Base-by-base conservation (phyloP, 164 flowering plant genomes). In the Tetrastigma voinierianum region DNA sequence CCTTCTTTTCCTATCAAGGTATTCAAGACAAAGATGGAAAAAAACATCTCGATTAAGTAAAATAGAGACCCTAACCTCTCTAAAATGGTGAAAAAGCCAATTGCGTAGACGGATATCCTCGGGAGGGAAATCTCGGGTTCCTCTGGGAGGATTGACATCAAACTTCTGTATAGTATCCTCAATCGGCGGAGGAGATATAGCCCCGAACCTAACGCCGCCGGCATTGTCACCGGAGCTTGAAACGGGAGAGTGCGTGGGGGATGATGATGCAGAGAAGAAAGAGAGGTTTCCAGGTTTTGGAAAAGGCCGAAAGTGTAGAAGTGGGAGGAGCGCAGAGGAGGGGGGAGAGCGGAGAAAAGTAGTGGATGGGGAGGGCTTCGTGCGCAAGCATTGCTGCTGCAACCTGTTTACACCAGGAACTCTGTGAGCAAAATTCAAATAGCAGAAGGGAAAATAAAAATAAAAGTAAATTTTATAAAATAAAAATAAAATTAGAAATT, bases 31-130 rank as follows among this genome's bases (percentile, higher is more conserved):
- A 5, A 32, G 61, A 68, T 12, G 13, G 24, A 54, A 45, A 60
- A 46, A 32, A 64, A 23, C 43, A 14, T 7, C 46, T 0, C 23
- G 16, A 45, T 47, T 16, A 46, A 24, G 2, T 49, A 59, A 32
- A 4, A 43, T 46, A 57, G 48, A 55, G 15, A 24, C 23, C 10
- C 71, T 19, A 56, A 90, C 97, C 91, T 92, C 92, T 73, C 83
- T 81, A 77, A 95, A 95, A 68, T 90, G 71, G 46, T 77, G 62
- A 66, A 92, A 95, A 46, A 95, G 90, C 99, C 98, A 95, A 70
- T 64, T 90, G 52, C 97, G 86, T n/a, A 92, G 81, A 51, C 99
- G 87, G 97, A 95, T 90, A 5, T 95, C 99, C 55, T 92, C 97
- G 0, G 99, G 97, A 19, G 99, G 88, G 69, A 95, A 95, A 72